Conservation (phyloP, 257 asterid genomes). For the Primulina huaijiensis region DNA sequence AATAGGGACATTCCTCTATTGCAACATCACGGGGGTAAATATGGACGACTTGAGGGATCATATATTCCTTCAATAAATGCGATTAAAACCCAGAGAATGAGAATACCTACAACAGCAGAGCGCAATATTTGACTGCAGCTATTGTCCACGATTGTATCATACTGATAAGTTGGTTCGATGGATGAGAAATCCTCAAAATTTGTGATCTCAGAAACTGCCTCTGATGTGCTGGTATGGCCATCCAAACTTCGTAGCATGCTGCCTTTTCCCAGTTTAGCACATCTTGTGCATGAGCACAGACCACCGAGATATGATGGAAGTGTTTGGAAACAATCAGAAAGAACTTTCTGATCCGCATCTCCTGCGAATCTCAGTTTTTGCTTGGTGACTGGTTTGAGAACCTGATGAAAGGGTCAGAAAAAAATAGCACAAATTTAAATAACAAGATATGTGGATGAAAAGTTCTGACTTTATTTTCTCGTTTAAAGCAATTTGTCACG, state of each 20-base stretch:
- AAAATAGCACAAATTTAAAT: constrained; percentile 5
- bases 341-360: constrained; percentile 46
- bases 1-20: not conserved
- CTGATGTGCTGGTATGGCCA: constrained; percentile 21
- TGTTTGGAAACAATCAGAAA: constrained; percentile 49
- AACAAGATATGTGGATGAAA: not conserved
- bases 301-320: constrained; percentile 89
- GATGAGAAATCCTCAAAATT: constrained; percentile 32
- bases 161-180: constrained; percentile 27
- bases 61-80: constrained; percentile 57
- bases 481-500: not conserved
- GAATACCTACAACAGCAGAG: constrained; percentile 57
- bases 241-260: constrained; percentile 18
- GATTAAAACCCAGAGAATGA: constrained; percentile 61
- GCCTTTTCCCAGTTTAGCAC: constrained; percentile 37
- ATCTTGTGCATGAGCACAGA: constrained; percentile 61
- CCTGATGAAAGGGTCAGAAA: constrained; percentile 38
- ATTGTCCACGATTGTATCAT: constrained; percentile 31
- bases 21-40: constrained; percentile 31
- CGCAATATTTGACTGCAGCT: constrained; percentile 43
- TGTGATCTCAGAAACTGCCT: constrained; percentile 28
- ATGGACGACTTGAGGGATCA: constrained; percentile 55
- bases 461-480: constrained; percentile 18
- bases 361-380: constrained; percentile 82
- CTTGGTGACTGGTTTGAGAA: constrained; percentile 78